Percentiles rank a stretch among this genome's conserved stretches.
These are phyloP conservation scores for Coleophoma crateriformis DNA, from an alignment of 2,329 filamentous ascomycete genomes.

Conservation along the genomic window DNA sequence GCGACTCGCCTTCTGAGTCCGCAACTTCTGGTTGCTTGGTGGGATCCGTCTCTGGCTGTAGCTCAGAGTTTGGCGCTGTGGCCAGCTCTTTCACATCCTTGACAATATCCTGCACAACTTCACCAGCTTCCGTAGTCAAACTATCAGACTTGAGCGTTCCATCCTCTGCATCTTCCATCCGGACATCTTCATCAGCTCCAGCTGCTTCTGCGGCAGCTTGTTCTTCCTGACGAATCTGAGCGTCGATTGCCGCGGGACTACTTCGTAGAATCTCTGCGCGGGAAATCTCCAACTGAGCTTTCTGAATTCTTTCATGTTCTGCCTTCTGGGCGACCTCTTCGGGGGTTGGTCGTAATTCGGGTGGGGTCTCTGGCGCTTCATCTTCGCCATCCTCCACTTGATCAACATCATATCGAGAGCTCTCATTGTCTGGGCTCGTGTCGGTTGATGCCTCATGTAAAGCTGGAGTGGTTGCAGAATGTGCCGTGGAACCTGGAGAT, in stretches of 20 bases:
- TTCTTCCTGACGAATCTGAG: conserved; percentile 51
- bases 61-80: conserved; percentile 9
- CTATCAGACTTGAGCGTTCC: background rate
- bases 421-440: conserved; percentile 69
- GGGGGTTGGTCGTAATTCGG: conserved; percentile 15
- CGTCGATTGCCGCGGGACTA: conserved; percentile 47
- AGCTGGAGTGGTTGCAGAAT: conserved; percentile 68
- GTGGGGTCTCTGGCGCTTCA: conserved; percentile 26
- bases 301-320: conserved; percentile 22
- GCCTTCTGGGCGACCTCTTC: conserved; percentile 29
- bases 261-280: conserved; percentile 32
- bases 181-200: background rate
- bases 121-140: conserved; percentile 14
- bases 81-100: conserved; percentile 21
- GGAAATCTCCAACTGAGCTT: conserved; percentile 21
- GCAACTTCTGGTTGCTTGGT: conserved; percentile 12
- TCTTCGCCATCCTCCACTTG: conserved; percentile 36
- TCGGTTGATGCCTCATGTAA: conserved; percentile 64
- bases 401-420: conserved; percentile 45
- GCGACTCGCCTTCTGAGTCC: conserved; percentile 22
- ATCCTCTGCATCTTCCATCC: background rate
- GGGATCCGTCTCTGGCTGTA: conserved; percentile 7
- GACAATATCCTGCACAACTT: conserved; percentile 17
- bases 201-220: conserved; percentile 29
- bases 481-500: conserved; percentile 61